phyloP scores from a whole-genome alignment of 305 asterid genomes.

The Solanum hybrid region DNA sequence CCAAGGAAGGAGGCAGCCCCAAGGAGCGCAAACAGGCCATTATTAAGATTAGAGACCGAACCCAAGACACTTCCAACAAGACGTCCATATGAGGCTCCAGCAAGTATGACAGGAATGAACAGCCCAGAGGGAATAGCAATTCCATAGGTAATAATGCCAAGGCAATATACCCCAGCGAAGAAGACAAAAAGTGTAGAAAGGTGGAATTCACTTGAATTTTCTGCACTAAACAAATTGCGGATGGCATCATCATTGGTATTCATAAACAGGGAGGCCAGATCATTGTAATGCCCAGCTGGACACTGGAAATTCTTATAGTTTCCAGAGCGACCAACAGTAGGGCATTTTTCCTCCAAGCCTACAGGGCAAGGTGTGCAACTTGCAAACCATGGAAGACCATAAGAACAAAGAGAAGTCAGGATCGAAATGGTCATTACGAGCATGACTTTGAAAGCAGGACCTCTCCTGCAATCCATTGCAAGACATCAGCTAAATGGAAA shows the following conservation, averaged over 20 bases:
- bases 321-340: slow-evolving; percentile 66
- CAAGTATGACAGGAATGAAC: slow-evolving; percentile 92
- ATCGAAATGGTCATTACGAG: slow-evolving; percentile 63
- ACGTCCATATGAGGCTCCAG: slow-evolving; percentile 94
- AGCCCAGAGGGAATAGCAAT: slow-evolving; percentile 96
- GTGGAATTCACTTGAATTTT: slow-evolving; percentile 42
- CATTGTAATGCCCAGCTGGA: slow-evolving; percentile 62
- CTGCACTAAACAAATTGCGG: slow-evolving; percentile 62
- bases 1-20: slow-evolving; percentile 99
- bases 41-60: slow-evolving; percentile 48
- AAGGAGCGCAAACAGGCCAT: slow-evolving; percentile 72
- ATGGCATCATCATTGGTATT: slow-evolving; percentile 94
- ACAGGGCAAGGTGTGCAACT: slow-evolving; percentile 70
- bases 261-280: slow-evolving; percentile 81
- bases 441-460: slow-evolving; percentile 61
- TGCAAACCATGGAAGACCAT: slow-evolving; percentile 77
- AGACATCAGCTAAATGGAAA: slow-evolving; percentile 11
- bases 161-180: slow-evolving; percentile 48
- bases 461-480: slow-evolving; percentile 50
- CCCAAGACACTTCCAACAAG: slow-evolving; percentile 64
- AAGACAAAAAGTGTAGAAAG: slow-evolving; percentile 51
- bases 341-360: slow-evolving; percentile 48
- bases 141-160: slow-evolving; percentile 79
- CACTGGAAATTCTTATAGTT: slow-evolving; percentile 82
- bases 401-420: slow-evolving; percentile 73